Percentiles rank a stretch among this genome's conserved stretches.
Evolutionary conservation across 495 filamentous ascomycete genomes (phyloP).

Genomic region (Penicillium ochrochloron): DNA sequence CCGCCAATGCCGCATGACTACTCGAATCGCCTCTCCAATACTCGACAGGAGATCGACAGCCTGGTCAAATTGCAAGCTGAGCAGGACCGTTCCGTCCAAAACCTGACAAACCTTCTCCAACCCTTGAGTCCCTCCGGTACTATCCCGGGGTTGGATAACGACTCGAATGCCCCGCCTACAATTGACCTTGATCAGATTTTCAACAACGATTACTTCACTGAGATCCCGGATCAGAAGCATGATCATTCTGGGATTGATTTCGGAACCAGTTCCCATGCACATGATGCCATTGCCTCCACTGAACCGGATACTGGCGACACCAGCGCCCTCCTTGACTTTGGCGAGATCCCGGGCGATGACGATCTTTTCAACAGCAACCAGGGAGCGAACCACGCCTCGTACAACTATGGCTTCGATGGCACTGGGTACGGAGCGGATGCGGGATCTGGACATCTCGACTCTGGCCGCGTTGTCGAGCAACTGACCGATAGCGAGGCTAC

Average conservation of each 20-base stretch:
- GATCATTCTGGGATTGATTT: conserved; percentile 28
- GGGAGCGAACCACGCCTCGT: conserved; percentile 29
- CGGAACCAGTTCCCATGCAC: conserved; percentile 16
- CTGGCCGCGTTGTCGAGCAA: conserved; percentile 48
- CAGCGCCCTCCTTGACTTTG: conserved; percentile 50
- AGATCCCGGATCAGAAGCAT: conserved; percentile 37
- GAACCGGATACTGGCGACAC: conserved; percentile 34
- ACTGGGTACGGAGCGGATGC: conserved; percentile 32
- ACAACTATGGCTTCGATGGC: conserved; percentile 40
- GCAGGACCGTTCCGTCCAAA: conserved; percentile 71
- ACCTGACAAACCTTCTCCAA: conserved; percentile 69
- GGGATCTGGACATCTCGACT: conserved; percentile 24
- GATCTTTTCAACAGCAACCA: conserved; percentile 45
- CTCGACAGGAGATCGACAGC: conserved; percentile 73
- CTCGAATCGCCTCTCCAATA: conserved; percentile 58
- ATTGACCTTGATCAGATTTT: conserved; percentile 74
- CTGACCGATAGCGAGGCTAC: conserved; percentile 54
- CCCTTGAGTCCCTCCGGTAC: conserved; percentile 78
- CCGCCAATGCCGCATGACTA: conserved; percentile 63
- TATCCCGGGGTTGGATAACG: conserved; percentile 71
- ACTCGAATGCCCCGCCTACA: conserved; percentile 44
- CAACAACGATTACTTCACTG: conserved; percentile 65
- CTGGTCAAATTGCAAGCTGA: conserved; percentile 73
- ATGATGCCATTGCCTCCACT: conserved; percentile 16
- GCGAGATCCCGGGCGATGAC: conserved; percentile 43